Conservation (phyloP, 2,329 filamentous ascomycete genomes). For the Helotiales sp. region DNA sequence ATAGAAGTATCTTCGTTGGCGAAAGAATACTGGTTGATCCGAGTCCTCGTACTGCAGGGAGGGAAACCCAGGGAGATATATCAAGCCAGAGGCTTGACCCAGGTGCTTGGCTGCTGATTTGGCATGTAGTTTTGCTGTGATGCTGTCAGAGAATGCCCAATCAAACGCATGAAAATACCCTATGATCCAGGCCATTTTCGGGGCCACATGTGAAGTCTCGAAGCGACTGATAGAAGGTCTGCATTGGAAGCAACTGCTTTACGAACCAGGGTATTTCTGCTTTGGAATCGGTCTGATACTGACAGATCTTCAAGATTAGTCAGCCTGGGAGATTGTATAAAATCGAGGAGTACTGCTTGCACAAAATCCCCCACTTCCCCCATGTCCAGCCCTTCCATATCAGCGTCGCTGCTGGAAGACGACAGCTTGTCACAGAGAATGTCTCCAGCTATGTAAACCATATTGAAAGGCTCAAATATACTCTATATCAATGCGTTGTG, state of each 20-base stretch:
- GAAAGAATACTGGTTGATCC: conserved; percentile 55
- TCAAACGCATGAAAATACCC: not conserved
- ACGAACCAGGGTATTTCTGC: conserved; percentile 28
- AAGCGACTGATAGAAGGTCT: not conserved
- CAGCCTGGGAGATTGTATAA: not conserved
- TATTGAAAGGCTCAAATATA: no score
- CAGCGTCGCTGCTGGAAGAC: conserved; percentile 13
- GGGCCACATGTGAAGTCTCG: not conserved
- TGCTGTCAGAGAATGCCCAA: not conserved
- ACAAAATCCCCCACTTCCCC: conserved; percentile 24
- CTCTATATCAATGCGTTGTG: no score
- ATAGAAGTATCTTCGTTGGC: conserved; percentile 62
- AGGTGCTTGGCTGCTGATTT: conserved; percentile 45
- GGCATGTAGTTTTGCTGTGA: conserved; percentile 50
- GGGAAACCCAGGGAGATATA: conserved; percentile 55
- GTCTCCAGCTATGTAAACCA: no score
- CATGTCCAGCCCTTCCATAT: conserved; percentile 17
- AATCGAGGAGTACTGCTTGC: not conserved
- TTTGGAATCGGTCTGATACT: conserved; percentile 14
- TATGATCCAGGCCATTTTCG: not conserved
- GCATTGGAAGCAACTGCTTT: not conserved
- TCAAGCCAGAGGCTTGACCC: conserved; percentile 45
- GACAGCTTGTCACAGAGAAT: conserved; percentile 8
- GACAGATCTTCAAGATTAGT: conserved; percentile 14
- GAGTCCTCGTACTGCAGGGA: conserved; percentile 55